Conservation (phyloP, 192 early-diverging fungal species). For the Entomortierella parvispora region DNA sequence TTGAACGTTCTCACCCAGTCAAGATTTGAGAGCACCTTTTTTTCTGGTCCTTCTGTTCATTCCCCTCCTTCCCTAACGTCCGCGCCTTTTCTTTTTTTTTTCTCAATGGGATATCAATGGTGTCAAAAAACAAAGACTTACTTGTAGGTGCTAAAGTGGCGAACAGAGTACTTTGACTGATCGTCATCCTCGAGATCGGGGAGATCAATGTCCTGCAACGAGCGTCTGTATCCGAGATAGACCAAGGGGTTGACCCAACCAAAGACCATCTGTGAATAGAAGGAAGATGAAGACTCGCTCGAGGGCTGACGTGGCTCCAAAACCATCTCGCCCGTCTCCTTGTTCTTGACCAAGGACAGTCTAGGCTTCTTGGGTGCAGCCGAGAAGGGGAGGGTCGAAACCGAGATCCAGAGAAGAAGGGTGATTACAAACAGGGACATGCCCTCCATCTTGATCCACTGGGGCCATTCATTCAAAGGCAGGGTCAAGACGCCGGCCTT, state of each 20-base stretch:
- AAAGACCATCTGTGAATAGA: constrained; percentile 36
- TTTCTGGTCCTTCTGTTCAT: too few relatives aligned
- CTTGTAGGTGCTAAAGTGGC: not conserved
- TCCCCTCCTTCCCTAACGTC: too few relatives aligned
- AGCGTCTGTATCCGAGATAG: constrained; percentile 60
- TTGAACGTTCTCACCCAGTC: not conserved
- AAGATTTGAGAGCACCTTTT: not conserved
- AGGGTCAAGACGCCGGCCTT: not conserved
- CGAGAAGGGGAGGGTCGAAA: constrained; percentile 18
- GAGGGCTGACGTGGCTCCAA: constrained; percentile 9
- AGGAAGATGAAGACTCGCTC: constrained; percentile 33
- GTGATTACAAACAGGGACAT: not conserved
- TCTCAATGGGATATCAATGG: too few relatives aligned
- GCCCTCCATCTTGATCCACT: constrained; percentile 16
- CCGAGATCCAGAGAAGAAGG: constrained; percentile 23
- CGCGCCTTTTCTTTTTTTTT: too few relatives aligned
- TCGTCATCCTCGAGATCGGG: constrained; percentile 64
- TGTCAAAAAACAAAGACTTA: constrained; percentile 13
- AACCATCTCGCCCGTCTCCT: constrained; percentile 17
- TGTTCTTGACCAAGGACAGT: not conserved
- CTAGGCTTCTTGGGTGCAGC: not conserved
- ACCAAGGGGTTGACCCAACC: constrained; percentile 52
- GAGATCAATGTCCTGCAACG: constrained; percentile 68
- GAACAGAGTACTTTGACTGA: constrained; percentile 9
- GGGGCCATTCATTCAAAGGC: constrained; percentile 5